Evolutionary conservation across 441 rosid genomes (phyloP).

Genomic region (Aleurites moluccanus): DNA sequence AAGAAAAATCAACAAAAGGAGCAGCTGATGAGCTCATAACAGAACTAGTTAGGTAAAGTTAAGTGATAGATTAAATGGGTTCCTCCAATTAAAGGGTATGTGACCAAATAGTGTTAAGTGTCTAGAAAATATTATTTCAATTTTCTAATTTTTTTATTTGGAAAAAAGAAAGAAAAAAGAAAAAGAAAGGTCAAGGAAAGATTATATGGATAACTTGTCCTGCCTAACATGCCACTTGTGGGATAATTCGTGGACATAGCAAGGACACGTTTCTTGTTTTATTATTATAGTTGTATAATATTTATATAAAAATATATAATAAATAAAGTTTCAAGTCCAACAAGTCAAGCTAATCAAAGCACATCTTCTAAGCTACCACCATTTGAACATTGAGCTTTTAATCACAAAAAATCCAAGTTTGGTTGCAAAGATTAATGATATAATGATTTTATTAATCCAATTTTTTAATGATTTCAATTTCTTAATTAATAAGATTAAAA

Average conservation of each 20-base stretch:
- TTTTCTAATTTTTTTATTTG: too few species aligned
- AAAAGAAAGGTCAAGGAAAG: too few species aligned
- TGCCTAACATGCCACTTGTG: constrained; percentile 33
- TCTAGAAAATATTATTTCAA: neutral
- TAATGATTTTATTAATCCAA: too few species aligned
- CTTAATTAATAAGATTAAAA: too few species aligned
- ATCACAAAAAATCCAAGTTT: constrained; percentile 4
- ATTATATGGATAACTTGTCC: constrained; percentile 7
- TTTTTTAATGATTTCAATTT: neutral
- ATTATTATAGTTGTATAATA: too few species aligned
- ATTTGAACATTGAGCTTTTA: neutral
- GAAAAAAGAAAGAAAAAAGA: too few species aligned
- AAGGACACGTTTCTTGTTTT: constrained; percentile 30
- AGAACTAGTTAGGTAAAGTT: constrained; percentile 22
- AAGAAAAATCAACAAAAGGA: neutral
- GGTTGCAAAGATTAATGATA: neutral
- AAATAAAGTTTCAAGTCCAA: neutral
- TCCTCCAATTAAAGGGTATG: constrained; percentile 8
- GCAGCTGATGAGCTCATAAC: neutral
- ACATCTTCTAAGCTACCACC: constrained; percentile 17
- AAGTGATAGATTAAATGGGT: neutral
- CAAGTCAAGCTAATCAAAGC: constrained; percentile 22
- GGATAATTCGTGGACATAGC: constrained; percentile 20
- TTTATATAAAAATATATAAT: too few species aligned
- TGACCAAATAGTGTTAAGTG: neutral